Percentiles rank a stretch among this genome's conserved stretches.
phyloP scores from a whole-genome alignment of 2,329 filamentous ascomycete species.

The Cercospora brassicicola region DNA sequence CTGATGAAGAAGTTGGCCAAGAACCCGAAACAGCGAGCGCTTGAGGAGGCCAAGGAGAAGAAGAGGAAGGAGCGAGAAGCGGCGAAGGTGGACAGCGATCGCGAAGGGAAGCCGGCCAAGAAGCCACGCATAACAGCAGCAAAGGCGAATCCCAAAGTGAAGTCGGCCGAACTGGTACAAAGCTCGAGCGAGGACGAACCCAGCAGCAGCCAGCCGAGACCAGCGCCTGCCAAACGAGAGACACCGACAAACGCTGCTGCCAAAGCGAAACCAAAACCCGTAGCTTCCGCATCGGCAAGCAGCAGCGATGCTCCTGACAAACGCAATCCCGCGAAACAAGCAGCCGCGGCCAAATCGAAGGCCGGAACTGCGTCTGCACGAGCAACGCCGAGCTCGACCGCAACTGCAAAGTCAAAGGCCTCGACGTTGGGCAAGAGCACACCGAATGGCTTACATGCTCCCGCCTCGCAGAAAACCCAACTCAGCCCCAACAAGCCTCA shows the following conservation, averaged over 20 bases:
- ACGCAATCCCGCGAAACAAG: constrained; percentile 16
- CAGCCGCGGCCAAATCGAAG: constrained; percentile 7
- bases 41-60: constrained; percentile 47
- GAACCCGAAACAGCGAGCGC: constrained; percentile 40
- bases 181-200: constrained; percentile 49
- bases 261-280: constrained; percentile 24
- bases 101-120: constrained; percentile 33
- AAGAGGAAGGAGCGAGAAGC: constrained; percentile 47
- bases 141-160: constrained; percentile 46
- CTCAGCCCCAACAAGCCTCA: constrained; percentile 43
- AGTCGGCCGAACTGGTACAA: constrained; percentile 56
- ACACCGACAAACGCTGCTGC: constrained; percentile 19
- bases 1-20: constrained; percentile 39
- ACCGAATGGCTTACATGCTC: constrained; percentile 31
- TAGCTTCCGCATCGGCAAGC: constrained; percentile 24
- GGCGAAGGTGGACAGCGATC: constrained; percentile 33
- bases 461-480: constrained; percentile 34
- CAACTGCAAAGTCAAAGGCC: constrained; percentile 4
- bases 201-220: constrained; percentile 28
- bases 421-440: constrained; percentile 31
- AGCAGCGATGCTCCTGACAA: constrained; percentile 29
- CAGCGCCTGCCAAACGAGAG: constrained; percentile 18
- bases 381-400: constrained; percentile 1
- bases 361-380: not conserved
- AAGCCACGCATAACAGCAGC: constrained; percentile 37